Evolutionary conservation across 106 monocot species (phyloP), one percentile per base, ranked within the genome.

Genomic region (Dendrobium nobile): DNA sequence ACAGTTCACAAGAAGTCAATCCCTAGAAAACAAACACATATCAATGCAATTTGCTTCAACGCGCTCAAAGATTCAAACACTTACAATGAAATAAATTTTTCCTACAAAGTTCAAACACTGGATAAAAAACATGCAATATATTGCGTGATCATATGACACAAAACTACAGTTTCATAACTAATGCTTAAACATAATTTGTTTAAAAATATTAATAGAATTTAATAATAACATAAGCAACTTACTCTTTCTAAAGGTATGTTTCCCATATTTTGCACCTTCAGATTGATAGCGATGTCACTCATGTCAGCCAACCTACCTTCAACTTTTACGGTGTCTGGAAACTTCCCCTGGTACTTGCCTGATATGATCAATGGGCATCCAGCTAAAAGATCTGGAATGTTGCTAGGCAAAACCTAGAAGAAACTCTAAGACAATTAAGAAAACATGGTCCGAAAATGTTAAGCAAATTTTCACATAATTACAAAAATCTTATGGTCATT

Each of bases 221-320:
- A 61, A 22, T 61, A 61, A 22, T 42, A 41, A 42, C 79, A 47
- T 44, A 41, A 56, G 13, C 4, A 73, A 59, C 89, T 61, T 90
- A 97, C 96, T 84, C 85, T 92, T 51, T 98, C 89, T 33, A 94
- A 80, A 75, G 92, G 87, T 67, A 91, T 85, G 47, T 89, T 90
- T 79, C 91, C 88, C 40, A 72, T 65, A 73, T 89, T 77, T 65
- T 90, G 80, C 75, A 91, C 86, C 83, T 87, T 89, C 79, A 94
- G 65, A 55, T 94, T 90, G 76, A 94, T 80, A 47, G 75, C 77
- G 77, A 87, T 82, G 56, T 85, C 82, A 67, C 86, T 92, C 83
- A 84, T 85, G 82, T 98, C 97, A 84, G 92, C 84, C 55, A 91
- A 61, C 77, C 73, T 75, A 47, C 97, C 97, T 80, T 84, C 88